Evolutionary conservation across 1,139 yeast species (phyloP).

Genomic region (Saccharomyces hybrid): DNA sequence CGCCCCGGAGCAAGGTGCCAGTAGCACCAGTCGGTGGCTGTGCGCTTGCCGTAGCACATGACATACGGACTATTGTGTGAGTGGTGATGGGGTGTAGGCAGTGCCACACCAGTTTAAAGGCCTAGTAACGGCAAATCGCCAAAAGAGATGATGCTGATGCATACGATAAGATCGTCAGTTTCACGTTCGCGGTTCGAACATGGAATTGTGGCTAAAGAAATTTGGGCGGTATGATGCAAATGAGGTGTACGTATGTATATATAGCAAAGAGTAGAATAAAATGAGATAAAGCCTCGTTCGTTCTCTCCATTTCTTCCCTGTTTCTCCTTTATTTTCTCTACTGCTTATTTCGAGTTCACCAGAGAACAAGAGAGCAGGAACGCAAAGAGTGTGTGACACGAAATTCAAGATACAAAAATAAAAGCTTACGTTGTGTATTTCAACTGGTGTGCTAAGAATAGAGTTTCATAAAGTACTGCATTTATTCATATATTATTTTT

Average conservation of each 20-base stretch:
- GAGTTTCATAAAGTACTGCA: slow-evolving; percentile 8
- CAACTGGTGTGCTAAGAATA: slow-evolving; percentile 2
- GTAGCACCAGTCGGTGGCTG: neutral
- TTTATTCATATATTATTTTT: neutral
- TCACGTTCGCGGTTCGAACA: neutral
- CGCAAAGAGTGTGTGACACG: neutral
- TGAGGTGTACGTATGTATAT: neutral
- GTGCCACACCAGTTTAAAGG: neutral
- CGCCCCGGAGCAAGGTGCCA: slow-evolving; percentile 1
- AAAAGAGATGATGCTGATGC: neutral
- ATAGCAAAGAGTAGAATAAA: neutral
- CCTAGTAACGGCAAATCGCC: neutral
- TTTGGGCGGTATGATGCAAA: neutral
- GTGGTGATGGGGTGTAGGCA: neutral
- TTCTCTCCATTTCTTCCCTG: neutral
- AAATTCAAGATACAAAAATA: neutral
- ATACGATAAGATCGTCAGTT: neutral
- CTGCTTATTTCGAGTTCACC: neutral
- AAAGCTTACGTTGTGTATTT: neutral
- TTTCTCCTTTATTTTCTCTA: neutral
- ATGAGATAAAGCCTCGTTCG: neutral
- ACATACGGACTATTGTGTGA: neutral
- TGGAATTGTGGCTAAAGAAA: neutral
- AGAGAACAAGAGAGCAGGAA: neutral
- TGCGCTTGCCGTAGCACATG: slow-evolving; percentile 5